phyloP scores from a whole-genome alignment of 2,329 filamentous ascomycete species.

The Aureobasidium leucospermi region DNA sequence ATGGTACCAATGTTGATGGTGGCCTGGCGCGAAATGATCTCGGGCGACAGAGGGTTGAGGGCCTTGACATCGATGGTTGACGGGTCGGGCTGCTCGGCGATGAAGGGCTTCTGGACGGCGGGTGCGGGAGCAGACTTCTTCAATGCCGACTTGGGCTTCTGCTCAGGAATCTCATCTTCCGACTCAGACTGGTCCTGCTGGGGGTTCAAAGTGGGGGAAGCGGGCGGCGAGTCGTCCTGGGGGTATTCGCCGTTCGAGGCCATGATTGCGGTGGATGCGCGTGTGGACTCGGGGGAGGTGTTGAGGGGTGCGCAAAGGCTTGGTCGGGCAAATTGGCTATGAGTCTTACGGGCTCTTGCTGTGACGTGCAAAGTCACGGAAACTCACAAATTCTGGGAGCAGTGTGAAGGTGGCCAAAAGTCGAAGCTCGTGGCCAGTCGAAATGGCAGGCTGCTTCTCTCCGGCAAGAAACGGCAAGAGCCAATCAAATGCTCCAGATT shows the following conservation, averaged over 20 bases:
- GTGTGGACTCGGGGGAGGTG: not conserved
- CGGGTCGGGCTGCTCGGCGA: constrained; percentile 90
- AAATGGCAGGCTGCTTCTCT: not conserved
- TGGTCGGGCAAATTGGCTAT: not conserved
- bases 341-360: constrained; percentile 8
- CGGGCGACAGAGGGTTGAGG: constrained; percentile 79
- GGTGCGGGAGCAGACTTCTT: constrained; percentile 64
- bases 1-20: constrained; percentile 95
- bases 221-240: constrained; percentile 46
- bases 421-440: not conserved
- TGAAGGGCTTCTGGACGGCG: constrained; percentile 52
- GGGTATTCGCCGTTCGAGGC: constrained; percentile 47
- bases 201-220: constrained; percentile 44
- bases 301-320: not conserved
- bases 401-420: not conserved
- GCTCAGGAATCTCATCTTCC: constrained; percentile 51
- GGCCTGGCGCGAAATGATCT: constrained; percentile 87
- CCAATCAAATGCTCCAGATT: not conserved
- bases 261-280: constrained; percentile 37
- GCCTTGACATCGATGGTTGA: constrained; percentile 74
- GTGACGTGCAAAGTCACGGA: constrained; percentile 11
- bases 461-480: not conserved
- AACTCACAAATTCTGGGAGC: constrained; percentile 7
- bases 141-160: constrained; percentile 73
- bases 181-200: constrained; percentile 64